These are phyloP conservation scores for Zizania latifolia DNA, from an alignment of 176 grass and related monocot species.

Conservation along the genomic window DNA sequence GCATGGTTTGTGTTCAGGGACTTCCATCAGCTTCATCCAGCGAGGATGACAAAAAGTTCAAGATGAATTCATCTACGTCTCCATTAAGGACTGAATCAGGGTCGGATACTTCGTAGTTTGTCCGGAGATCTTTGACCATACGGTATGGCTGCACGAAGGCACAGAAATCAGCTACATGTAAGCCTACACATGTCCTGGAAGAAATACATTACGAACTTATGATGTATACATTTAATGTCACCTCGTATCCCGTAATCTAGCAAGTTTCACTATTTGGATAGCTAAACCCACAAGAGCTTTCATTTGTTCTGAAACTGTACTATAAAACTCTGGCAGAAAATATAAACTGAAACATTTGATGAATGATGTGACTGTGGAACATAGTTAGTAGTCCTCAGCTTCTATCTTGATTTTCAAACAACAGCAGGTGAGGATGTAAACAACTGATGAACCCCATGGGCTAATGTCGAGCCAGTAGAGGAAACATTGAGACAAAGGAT, in stretches of 20 bases:
- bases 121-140: conserved; percentile 97
- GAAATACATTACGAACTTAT: background rate
- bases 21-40: conserved; percentile 62
- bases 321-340: background rate
- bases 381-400: background rate
- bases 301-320: background rate
- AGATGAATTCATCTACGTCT: conserved; percentile 76
- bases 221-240: background rate
- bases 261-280: background rate
- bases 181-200: background rate
- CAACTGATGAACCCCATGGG: background rate
- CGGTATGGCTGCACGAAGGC: conserved; percentile 60
- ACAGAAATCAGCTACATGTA: conserved; percentile 1
- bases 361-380: background rate
- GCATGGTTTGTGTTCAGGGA: conserved; percentile 33
- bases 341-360: background rate
- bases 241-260: background rate
- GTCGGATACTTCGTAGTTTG: conserved; percentile 90
- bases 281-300: background rate
- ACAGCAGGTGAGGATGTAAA: background rate
- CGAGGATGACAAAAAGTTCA: conserved; percentile 66
- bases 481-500: background rate
- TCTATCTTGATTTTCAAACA: conserved; percentile 11
- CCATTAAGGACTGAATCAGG: conserved; percentile 84
- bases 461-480: background rate